Percentiles rank a stretch among this genome's conserved stretches.
Conservation (phyloP, 306 rosid species). For the Medicago arabica region DNA sequence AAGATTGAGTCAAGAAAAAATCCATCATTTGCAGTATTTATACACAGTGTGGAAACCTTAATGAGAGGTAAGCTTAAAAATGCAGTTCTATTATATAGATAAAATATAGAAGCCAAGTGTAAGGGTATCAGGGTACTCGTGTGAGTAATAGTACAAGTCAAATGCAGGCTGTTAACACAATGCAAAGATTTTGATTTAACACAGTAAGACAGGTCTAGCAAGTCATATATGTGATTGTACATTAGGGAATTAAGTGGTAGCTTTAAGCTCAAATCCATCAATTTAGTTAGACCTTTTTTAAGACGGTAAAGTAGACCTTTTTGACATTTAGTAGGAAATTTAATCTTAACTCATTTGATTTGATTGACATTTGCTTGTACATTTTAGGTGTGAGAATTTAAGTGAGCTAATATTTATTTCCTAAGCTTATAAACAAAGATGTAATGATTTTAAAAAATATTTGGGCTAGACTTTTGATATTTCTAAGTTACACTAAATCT, state of each 20-base stretch:
- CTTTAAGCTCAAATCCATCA: not conserved
- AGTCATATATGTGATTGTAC: not conserved
- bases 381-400: too few species aligned
- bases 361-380: too few species aligned
- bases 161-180: slow-evolving; percentile 8
- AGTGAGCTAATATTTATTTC: not conserved
- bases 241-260: not conserved
- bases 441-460: too few species aligned
- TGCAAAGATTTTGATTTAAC: slow-evolving; percentile 6
- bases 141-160: not conserved
- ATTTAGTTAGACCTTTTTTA: too few species aligned
- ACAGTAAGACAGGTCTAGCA: not conserved
- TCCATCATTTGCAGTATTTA: not conserved
- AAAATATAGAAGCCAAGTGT: slow-evolving; percentile 15
- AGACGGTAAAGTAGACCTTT: too few species aligned
- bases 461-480: too few species aligned
- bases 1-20: slow-evolving; percentile 8
- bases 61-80: not conserved
- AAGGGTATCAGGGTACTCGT: not conserved
- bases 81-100: not conserved
- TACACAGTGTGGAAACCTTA: not conserved
- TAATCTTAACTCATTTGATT: too few species aligned
- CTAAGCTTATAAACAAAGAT: not conserved
- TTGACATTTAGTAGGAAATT: too few species aligned
- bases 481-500: too few species aligned